phyloP scores from a whole-genome alignment of 352 stramenopile species.

The Thraustochytrium sp. region DNA sequence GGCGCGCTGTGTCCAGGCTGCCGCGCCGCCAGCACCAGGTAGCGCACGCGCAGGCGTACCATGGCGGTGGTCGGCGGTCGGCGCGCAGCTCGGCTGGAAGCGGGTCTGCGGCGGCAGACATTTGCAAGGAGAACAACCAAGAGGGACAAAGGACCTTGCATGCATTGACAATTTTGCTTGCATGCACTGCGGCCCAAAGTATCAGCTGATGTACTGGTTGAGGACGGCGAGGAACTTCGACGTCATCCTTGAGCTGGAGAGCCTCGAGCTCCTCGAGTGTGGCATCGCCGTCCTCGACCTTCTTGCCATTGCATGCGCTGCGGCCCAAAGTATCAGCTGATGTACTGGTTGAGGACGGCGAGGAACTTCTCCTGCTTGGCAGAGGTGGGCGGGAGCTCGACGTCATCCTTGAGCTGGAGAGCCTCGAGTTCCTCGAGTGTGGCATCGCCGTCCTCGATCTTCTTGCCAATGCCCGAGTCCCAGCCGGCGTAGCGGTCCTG shows the following conservation, averaged over 20 bases:
- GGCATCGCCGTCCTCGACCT: neutral
- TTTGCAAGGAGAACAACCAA: neutral
- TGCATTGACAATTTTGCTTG: too few species aligned
- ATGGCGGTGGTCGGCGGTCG: neutral
- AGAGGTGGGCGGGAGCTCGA: slow-evolving; percentile 61
- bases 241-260: slow-evolving; percentile 54
- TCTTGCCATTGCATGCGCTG: neutral
- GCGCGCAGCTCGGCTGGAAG: neutral
- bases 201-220: slow-evolving; percentile 55
- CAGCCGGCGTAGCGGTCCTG: slow-evolving; percentile 65
- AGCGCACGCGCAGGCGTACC: neutral
- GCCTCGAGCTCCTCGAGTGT: slow-evolving; percentile 45
- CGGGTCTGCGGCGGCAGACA: neutral
- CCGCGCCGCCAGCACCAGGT: neutral
- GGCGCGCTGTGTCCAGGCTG: neutral
- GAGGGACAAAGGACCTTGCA: too few species aligned
- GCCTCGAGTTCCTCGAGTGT: slow-evolving; percentile 45
- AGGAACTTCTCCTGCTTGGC: slow-evolving; percentile 70
- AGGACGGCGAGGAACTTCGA: slow-evolving; percentile 65
- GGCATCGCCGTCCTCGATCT: slow-evolving; percentile 60
- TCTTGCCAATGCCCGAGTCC: slow-evolving; percentile 58
- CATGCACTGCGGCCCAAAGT: neutral
- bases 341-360: slow-evolving; percentile 61
- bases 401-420: slow-evolving; percentile 54
- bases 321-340: slow-evolving; percentile 43